Base-by-base conservation (phyloP, 192 early-diverging fungal genomes). In the Umbelopsis sp. region DNA sequence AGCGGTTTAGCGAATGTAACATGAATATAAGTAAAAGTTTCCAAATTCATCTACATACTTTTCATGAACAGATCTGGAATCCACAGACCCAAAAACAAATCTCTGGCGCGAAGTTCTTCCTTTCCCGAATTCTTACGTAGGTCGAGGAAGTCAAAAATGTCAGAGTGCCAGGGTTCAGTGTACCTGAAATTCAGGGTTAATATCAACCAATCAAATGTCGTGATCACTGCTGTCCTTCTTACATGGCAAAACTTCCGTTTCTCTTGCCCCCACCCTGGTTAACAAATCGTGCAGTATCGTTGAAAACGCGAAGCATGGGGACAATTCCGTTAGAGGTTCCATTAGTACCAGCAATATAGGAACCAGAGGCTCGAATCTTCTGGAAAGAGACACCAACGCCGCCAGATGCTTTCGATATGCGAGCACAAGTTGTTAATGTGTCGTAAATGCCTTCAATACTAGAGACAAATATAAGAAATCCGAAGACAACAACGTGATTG, bases 391-490 rank as follows among this genome's bases (percentile, higher is more conserved):
- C 82, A 18, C 97, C 97, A 49, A 98, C 95, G 64, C 97, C 97
- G 58, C 97, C 97, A 16, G 97, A 95, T 30, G 92, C 87, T 83
- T 98, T 98, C 49, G 93, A 95, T 75, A 98, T 98, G 88, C 93
- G 89, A 37, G 97, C 95, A 78, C 95, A 97, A 18, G 89, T 92
- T 79, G 90, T 95, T 71, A 98, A 83, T 25, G 97, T 98, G 58
- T 97, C 95, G 79, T 97, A 98, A 77, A 98, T 98, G 53, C 97
- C 97, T 81, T 98, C 97, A 67, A 98, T 98, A 72, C 81, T 83
- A 23, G 12, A 52, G 3, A 27, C 6, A 6, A 30, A 46, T 13
- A 16, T 2, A 13, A 13, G 45, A 8, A 71, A 27, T 0, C 27
- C 13, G 9, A 49, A 41, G 10, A 65, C 9, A 70, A 18, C 3